Conservation (phyloP, 140 eudicot genomes). For the Erigeron philadelphicus region DNA sequence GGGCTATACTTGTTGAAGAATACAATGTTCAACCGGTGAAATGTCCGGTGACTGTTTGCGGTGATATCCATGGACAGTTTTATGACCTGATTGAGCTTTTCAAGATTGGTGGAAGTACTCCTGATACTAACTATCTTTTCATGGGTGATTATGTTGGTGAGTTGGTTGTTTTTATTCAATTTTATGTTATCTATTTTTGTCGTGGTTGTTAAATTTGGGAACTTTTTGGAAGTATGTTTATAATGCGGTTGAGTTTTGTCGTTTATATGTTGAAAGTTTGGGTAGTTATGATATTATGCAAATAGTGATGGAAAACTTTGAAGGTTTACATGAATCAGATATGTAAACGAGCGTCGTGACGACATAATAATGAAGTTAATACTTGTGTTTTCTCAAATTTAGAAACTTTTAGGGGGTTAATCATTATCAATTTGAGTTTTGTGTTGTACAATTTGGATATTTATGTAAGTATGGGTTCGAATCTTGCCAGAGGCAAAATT, state of each 20-base stretch:
- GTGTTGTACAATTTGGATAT: neutral
- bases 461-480: neutral
- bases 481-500: too few species aligned
- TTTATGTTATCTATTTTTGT: neutral
- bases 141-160: conserved; percentile 75
- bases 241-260: neutral
- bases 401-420: too few species aligned
- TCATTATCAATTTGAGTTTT: neutral
- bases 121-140: conserved; percentile 72
- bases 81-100: conserved; percentile 72
- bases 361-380: too few species aligned
- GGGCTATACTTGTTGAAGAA: conserved; percentile 64
- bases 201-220: conserved; percentile 14
- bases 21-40: conserved; percentile 75
- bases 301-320: neutral
- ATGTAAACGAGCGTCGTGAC: too few species aligned
- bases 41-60: conserved; percentile 81
- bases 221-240: conserved; percentile 6
- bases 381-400: too few species aligned
- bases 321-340: too few species aligned
- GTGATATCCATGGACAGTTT: conserved; percentile 79
- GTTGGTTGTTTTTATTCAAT: conserved; percentile 2
- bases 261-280: too few species aligned
- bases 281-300: neutral
- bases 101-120: conserved; percentile 62